Conservation (phyloP, 75 land plant species). For the Cryptomeria japonica region DNA sequence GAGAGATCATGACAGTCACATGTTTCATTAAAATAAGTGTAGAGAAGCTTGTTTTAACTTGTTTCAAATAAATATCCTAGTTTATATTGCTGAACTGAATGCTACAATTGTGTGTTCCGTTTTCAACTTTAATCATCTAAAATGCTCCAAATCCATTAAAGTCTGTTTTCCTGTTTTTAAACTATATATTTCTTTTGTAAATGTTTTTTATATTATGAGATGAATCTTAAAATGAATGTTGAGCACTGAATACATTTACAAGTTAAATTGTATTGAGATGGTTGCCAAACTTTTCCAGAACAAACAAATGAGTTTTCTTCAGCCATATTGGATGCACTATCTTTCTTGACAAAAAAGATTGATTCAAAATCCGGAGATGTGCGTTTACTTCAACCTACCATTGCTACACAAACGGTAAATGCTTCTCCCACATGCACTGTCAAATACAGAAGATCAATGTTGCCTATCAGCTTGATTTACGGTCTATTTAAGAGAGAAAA, state of each 20-base stretch:
- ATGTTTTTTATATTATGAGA: neutral
- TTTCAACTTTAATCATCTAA: neutral
- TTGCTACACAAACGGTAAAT: constrained; percentile 88
- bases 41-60: neutral
- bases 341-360: constrained; percentile 68
- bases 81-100: neutral
- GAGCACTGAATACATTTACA: neutral
- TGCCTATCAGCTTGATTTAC: neutral
- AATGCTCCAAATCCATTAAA: neutral
- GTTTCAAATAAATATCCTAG: neutral
- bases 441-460: neutral
- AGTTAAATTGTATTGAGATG: neutral
- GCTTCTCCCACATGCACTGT: neutral
- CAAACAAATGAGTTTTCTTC: constrained; percentile 45
- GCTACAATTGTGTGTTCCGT: neutral
- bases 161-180: neutral
- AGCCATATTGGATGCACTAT: constrained; percentile 62
- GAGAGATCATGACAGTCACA: neutral
- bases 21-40: neutral
- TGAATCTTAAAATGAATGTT: neutral
- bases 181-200: neutral
- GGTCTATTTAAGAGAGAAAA: neutral
- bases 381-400: constrained; percentile 86
- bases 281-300: constrained; percentile 33
- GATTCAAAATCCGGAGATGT: constrained; percentile 59